Base-by-base conservation (phyloP, 2,329 filamentous ascomycete species). In the Clonostachys solani region DNA sequence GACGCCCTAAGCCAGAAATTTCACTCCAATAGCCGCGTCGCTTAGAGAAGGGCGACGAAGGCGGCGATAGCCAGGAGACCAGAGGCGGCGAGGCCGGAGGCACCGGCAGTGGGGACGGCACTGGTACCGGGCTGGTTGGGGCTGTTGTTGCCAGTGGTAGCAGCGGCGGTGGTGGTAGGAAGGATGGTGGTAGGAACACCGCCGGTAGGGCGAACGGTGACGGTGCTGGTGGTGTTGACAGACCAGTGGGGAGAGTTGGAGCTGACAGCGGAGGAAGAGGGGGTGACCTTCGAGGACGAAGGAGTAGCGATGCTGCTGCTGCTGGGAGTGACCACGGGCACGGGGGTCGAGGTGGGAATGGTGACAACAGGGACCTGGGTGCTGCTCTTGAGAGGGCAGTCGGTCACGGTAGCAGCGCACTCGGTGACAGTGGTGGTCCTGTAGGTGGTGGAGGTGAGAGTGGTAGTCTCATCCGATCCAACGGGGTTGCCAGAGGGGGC, bases 381-480 rank as follows among this genome's bases (percentile, higher is more conserved):
- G 40, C 56, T 54, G 52, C 51, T 59, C 53, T 55, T 60, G 50
- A 60, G 57, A 47, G 72, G 70, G 68, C 73, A 75, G 60, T 72
- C 63, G 52, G 66, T 62, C 51, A 67, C 61, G 12, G 62, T 63
- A 40, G 71, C 67, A 59, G 69, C 65, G 67, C 74, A 75, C 56
- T 63, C 55, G 48, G 74, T 78, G 58, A 78, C 64, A 58, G 73
- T 78, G 52, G 71, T 49, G 44, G 67, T 69, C 54, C 59, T 61
- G 47, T 70, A 73, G 46, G 63, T 63, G 48, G 74, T 77, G 15
- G 68, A 68, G 47, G 74, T 77, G 49, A 65, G 45, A 12, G 65
- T 68, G 48, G 66, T 74, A 49, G 54, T 61, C 44, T 52, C 49
- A 38, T 61, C 52, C 18, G 57, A 50, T 38, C 52, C 50, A 42